Percentiles rank a stretch among this genome's conserved stretches.
Evolutionary conservation across 2,329 filamentous ascomycete species (phyloP).

Genomic region (Scytalidium lignicola): DNA sequence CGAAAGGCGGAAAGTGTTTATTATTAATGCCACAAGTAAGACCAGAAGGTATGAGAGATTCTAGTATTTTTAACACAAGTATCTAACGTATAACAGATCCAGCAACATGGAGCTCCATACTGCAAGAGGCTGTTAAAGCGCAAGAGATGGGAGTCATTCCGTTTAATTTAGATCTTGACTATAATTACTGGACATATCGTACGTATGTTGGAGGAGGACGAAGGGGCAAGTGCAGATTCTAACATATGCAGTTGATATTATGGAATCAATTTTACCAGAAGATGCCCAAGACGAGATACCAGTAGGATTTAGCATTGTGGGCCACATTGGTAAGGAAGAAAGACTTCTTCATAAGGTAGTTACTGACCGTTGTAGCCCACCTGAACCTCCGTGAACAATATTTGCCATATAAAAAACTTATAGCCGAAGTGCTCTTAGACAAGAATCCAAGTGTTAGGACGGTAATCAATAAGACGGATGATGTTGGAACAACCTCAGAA

Average conservation of each 20-base stretch:
- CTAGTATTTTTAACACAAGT: conserved; percentile 2
- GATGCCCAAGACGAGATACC: conserved; percentile 77
- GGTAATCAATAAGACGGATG: conserved; percentile 93
- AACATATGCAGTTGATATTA: conserved; percentile 55
- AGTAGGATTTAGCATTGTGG: conserved; percentile 79
- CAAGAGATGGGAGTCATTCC: conserved; percentile 68
- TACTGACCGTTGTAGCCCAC: conserved; percentile 54
- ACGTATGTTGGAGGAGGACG: conserved; percentile 27
- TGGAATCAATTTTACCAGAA: conserved; percentile 74
- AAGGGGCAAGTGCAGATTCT: conserved; percentile 7
- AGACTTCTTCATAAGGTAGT: conserved; percentile 8
- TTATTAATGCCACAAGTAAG: conserved; percentile 54
- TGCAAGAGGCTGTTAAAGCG: conserved; percentile 63
- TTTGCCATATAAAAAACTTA: conserved; percentile 77
- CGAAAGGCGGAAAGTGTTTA: conserved; percentile 55
- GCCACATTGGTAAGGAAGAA: conserved; percentile 65
- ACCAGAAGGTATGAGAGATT: conserved; percentile 35
- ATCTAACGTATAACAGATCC: conserved; percentile 42
- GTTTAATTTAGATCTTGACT: conserved; percentile 71
- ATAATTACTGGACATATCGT: conserved; percentile 84
- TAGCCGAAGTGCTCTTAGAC: conserved; percentile 80
- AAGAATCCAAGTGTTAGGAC: conserved; percentile 81
- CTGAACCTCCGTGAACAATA: conserved; percentile 83
- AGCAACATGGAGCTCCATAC: conserved; percentile 68
- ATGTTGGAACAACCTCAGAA: conserved; percentile 77